Conservation (phyloP, 345 rosid genomes). For the Acer saccharum region DNA sequence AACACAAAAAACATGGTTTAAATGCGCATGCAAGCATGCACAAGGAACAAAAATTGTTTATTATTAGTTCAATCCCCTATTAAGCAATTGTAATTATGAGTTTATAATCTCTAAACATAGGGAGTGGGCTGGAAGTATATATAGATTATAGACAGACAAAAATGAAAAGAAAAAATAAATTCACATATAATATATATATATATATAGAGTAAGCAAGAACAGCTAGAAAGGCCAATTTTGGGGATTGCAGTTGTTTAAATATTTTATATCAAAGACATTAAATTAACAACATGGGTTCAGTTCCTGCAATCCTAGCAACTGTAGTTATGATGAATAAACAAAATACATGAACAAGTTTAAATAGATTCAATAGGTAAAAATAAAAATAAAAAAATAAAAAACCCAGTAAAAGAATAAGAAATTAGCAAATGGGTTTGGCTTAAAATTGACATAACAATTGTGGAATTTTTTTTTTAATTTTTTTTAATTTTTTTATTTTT, state of each 20-base stretch:
- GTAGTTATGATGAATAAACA: not conserved
- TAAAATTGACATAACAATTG: not conserved
- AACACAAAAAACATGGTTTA: constrained; percentile 48
- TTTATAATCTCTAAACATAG: constrained; percentile 57
- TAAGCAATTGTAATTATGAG: constrained; percentile 45
- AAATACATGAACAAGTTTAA: too few relatives aligned
- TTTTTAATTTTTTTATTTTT: too few relatives aligned
- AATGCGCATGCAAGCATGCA: constrained; percentile 73
- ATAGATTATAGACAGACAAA: constrained; percentile 9
- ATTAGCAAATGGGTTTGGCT: constrained; percentile 23
- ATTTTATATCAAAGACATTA: not conserved
- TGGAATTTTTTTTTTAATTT: not conserved
- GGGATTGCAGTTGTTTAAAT: constrained; percentile 35
- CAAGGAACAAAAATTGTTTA: constrained; percentile 30
- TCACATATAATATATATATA: not conserved
- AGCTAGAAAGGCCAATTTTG: constrained; percentile 31
- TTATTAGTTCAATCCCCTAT: constrained; percentile 32
- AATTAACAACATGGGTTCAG: constrained; percentile 25
- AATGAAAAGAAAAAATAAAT: not conserved
- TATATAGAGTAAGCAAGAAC: constrained; percentile 7
- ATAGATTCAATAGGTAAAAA: not conserved
- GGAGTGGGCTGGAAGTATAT: constrained; percentile 42
- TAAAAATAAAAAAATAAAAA: not conserved
- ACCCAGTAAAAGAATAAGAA: not conserved
- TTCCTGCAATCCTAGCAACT: constrained; percentile 43